These are phyloP conservation scores for Acacia crassicarpa DNA, from an alignment of 306 rosid species.

Conservation along the genomic window DNA sequence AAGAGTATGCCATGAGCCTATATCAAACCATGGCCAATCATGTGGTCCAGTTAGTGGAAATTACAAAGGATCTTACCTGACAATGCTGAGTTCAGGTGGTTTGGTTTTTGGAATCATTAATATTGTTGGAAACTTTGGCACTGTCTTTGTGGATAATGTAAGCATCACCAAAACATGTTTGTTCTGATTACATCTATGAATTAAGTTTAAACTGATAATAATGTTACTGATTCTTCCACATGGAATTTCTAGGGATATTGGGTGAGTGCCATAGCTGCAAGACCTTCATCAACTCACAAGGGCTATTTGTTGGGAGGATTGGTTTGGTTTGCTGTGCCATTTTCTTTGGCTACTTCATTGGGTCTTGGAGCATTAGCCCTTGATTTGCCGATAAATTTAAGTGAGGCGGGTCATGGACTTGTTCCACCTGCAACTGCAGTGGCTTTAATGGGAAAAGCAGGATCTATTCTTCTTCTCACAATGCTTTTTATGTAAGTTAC, in stretches of 20 bases:
- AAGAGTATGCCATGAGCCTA: slow-evolving; percentile 69
- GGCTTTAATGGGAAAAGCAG: slow-evolving; percentile 94
- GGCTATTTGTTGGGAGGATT: slow-evolving; percentile 94
- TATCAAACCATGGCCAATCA: slow-evolving; percentile 83
- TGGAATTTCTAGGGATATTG: slow-evolving; percentile 70
- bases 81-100: slow-evolving; percentile 96
- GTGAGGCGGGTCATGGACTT: slow-evolving; percentile 83
- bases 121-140: slow-evolving; percentile 88
- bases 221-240: not conserved
- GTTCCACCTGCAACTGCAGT: slow-evolving; percentile 97
- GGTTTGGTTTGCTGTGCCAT: slow-evolving; percentile 99
- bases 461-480: slow-evolving; percentile 85
- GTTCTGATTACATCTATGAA: not conserved
- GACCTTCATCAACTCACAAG: slow-evolving; percentile 96
- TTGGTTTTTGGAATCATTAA: slow-evolving; percentile 84
- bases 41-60: slow-evolving; percentile 94
- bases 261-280: slow-evolving; percentile 95
- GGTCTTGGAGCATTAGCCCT: slow-evolving; percentile 96
- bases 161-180: slow-evolving; percentile 32
- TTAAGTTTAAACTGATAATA: not conserved
- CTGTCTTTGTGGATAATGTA: slow-evolving; percentile 94
- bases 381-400: slow-evolving; percentile 71
- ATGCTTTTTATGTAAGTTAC: slow-evolving; percentile 91
- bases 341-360: slow-evolving; percentile 87
- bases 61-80: slow-evolving; percentile 76